These are phyloP conservation scores for Cinnamomum chago DNA, from an alignment of 164 flowering plant species.

Conservation along the genomic window DNA sequence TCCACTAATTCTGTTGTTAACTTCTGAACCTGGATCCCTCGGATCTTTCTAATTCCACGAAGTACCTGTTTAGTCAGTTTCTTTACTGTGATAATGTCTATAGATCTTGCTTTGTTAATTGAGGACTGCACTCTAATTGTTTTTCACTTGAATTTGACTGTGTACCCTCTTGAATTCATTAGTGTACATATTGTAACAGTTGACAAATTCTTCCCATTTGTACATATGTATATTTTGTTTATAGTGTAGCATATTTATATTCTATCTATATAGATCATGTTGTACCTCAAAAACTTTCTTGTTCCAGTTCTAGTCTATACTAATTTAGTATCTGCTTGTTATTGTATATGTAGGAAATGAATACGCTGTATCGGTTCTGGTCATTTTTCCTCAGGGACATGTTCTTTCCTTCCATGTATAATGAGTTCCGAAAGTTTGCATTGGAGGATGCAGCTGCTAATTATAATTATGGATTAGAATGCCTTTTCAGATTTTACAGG, in stretches of 20 bases:
- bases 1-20: not conserved
- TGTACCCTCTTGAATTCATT: not conserved
- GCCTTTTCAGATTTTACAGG: conserved; percentile 98
- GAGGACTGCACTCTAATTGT: no score
- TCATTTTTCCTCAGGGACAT: conserved; percentile 72
- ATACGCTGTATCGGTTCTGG: conserved; percentile 91
- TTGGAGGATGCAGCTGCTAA: conserved; percentile 89
- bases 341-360: conserved; percentile 82
- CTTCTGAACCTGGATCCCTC: not conserved
- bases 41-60: not conserved
- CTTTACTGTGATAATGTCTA: no score
- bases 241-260: no score
- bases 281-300: not conserved
- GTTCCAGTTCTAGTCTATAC: not conserved
- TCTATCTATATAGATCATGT: no score
- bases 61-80: no score
- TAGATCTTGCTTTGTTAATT: no score
- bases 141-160: not conserved
- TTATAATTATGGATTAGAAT: conserved; percentile 86
- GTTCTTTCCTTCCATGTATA: conserved; percentile 74
- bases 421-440: conserved; percentile 76
- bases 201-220: no score
- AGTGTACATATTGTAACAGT: not conserved
- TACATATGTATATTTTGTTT: no score
- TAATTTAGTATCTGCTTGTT: not conserved